phyloP scores from a whole-genome alignment of 78 protist species.

The Protostelium mycophagum region DNA sequence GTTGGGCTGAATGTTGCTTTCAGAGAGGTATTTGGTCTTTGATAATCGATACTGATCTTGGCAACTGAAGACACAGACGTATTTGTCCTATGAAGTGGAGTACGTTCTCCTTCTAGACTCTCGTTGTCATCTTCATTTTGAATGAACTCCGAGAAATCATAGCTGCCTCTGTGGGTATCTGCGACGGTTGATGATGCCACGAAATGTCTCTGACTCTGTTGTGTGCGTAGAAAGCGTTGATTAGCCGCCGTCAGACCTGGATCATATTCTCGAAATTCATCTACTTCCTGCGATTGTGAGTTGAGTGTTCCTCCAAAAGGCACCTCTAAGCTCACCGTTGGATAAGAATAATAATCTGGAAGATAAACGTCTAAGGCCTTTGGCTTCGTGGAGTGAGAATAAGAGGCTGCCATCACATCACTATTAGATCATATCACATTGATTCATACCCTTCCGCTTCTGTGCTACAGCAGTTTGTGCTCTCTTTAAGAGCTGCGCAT shows the following conservation, averaged over 20 bases:
- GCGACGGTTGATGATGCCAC: not conserved
- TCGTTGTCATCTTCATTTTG: too few relatives aligned
- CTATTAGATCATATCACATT: not conserved
- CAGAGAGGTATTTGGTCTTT: not conserved
- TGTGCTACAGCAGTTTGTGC: not conserved
- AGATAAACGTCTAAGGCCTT: not conserved
- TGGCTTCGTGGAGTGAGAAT: not conserved
- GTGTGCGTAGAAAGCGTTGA: not conserved
- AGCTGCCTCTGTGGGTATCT: not conserved
- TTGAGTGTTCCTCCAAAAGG: too few relatives aligned
- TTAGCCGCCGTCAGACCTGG: not conserved
- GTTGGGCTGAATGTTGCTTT: not conserved
- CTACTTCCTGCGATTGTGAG: not conserved
- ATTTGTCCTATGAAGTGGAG: too few relatives aligned
- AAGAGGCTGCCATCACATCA: not conserved
- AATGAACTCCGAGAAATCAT: not conserved
- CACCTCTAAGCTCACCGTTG: not conserved
- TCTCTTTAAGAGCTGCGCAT: not conserved
- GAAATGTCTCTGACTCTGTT: not conserved
- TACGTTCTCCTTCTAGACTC: too few relatives aligned
- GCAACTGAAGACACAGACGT: too few relatives aligned
- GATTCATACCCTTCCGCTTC: not conserved
- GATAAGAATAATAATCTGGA: not conserved
- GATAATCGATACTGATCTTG: too few relatives aligned
- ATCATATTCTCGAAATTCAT: not conserved